Evolutionary conservation across 129 eudicot genomes (phyloP), one percentile per base, ranked within the genome.

Genomic region (Silybum marianum): DNA sequence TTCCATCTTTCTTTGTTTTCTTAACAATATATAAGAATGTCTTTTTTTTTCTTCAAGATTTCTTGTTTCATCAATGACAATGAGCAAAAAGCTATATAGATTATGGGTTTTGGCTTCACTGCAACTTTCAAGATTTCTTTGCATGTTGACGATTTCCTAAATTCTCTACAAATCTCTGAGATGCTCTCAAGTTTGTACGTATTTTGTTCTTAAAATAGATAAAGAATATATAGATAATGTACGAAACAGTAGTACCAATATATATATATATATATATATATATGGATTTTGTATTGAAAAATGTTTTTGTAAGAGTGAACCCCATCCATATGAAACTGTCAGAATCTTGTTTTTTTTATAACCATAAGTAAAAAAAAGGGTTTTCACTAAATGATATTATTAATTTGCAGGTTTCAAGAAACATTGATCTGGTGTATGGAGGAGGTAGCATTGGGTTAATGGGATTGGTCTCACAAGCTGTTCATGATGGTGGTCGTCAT

Each of bases 401-500:
- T 40, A 19, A 25, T 40, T 74, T 88, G 79, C 73, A 95, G 99
- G 99, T 95, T 16, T 92, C 97, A 69, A 92, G 95, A 84, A 95
- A 95, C 97, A 95, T 95, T 80, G 98, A 95, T 88, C 85, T 95
- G 87, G 98, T 95, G 72, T 95, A 95, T 88, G 98, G 98, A 81
- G 99, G 99, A 51, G 99, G 99, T 26, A 95, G 99, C 96, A 95
- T 95, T 74, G 99, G 99, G 32, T 86, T 95, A 82, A 95, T 95
- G 99, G 99, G 99, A 71, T 87, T 92, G 88, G 88, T 95, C 71
- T 95, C 99, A 21, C 98, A 95, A 87, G 98, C 98, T 85, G 98
- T 95, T 85, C 98, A 95, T 86, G 87, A 93, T 89, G 99, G 99
- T 76, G 99, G 99, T 85, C 89, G 99, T 46, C 97, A 92, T 90